These are phyloP conservation scores for Lasiosphaeria miniovina DNA, from an alignment of 495 filamentous ascomycete species.

Conservation along the genomic window DNA sequence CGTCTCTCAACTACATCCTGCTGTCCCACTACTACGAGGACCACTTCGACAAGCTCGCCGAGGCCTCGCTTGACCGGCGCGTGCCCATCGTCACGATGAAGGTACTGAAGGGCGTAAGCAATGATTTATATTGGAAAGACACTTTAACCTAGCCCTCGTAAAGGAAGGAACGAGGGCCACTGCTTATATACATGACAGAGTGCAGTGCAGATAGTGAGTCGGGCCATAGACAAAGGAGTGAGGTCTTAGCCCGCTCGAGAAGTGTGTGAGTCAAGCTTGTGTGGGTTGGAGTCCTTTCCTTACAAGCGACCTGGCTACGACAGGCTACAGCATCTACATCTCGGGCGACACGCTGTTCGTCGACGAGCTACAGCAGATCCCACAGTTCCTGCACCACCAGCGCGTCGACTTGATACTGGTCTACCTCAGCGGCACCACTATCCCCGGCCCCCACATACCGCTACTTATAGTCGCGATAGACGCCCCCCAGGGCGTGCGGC, in stretches of 20 bases:
- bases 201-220: too few species aligned
- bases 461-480: conserved; percentile 75
- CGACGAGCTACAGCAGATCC: conserved; percentile 61
- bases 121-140: too few species aligned
- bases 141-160: too few species aligned
- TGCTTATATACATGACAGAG: too few species aligned
- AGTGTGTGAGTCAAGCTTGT: too few species aligned
- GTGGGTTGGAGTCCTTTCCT: too few species aligned
- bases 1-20: conserved; percentile 57
- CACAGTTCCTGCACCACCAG: conserved; percentile 35
- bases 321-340: conserved; percentile 67
- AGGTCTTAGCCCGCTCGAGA: too few species aligned
- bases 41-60: conserved; percentile 63
- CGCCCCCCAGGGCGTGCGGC: conserved; percentile 57
- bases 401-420: conserved; percentile 67
- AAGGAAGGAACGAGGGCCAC: too few species aligned
- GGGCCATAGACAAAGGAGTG: too few species aligned
- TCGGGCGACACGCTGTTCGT: conserved; percentile 69
- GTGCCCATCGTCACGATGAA: conserved; percentile 64
- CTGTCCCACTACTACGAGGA: conserved; percentile 67
- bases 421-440: conserved; percentile 64
- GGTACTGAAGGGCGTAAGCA: too few species aligned
- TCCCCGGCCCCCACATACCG: conserved; percentile 55
- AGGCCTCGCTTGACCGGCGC: conserved; percentile 52
- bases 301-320: conserved; percentile 50